phyloP scores from a whole-genome alignment of 2,329 filamentous ascomycete genomes.

The Penicillium sclerotiorum region DNA sequence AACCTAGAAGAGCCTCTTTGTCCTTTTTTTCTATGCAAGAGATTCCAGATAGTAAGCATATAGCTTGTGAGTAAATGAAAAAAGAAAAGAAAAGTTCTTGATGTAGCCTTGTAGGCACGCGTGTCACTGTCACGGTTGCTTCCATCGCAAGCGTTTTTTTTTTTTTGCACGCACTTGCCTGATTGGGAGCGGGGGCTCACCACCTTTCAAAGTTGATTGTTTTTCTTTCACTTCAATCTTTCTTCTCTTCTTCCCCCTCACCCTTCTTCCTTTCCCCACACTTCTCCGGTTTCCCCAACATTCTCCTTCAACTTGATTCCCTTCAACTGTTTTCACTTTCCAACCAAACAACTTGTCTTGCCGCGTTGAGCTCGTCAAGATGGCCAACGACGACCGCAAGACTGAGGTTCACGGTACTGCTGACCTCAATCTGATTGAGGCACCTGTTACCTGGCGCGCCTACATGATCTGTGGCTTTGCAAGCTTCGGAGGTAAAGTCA shows the following conservation, averaged over 20 bases:
- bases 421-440: conserved; percentile 65
- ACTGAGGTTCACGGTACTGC: conserved; percentile 34
- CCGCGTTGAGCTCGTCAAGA: background rate
- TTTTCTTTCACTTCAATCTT: background rate
- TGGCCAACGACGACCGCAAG: conserved; percentile 13
- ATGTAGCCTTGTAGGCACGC: background rate
- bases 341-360: background rate
- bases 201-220: background rate
- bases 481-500: conserved; percentile 60
- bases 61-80: no score
- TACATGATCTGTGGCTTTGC: conserved; percentile 72
- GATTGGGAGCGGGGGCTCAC: no score
- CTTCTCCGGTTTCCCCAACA: no score
- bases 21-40: no score
- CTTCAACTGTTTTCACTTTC: background rate
- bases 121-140: conserved; percentile 18
- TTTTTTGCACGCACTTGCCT: background rate
- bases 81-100: no score
- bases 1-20: no score
- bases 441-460: conserved; percentile 68
- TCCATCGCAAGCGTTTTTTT: background rate
- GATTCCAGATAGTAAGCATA: no score
- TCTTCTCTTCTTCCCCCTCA: background rate
- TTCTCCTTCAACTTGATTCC: background rate
- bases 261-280: background rate